Percentiles rank a stretch among this genome's conserved stretches.
These are phyloP conservation scores for Beauveria sp. DNA, from an alignment of 2,329 filamentous ascomycete genomes.

Conservation along the genomic window DNA sequence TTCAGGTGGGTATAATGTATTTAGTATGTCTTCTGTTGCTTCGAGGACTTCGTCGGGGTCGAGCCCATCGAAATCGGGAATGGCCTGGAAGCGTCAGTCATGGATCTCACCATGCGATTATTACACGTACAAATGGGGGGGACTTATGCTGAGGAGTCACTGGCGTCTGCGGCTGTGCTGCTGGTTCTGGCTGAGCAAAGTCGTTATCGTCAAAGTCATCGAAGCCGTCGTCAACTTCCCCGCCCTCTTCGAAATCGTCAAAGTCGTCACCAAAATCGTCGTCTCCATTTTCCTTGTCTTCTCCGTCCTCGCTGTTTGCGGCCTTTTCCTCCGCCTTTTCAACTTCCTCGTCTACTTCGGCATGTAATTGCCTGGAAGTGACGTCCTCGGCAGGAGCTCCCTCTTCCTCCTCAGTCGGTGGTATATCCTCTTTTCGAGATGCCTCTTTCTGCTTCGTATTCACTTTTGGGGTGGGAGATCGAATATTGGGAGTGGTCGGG, in stretches of 20 bases:
- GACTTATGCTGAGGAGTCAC: constrained; percentile 27
- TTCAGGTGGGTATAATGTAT: constrained; percentile 56
- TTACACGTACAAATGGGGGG: constrained; percentile 38
- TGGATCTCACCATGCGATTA: background rate
- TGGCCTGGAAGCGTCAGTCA: constrained; percentile 37
- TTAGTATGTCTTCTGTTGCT: constrained; percentile 58
- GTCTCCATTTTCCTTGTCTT: constrained; percentile 23
- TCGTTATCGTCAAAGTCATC: constrained; percentile 68
- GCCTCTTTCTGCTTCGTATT: constrained; percentile 47
- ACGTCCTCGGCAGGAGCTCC: background rate
- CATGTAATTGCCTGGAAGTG: background rate
- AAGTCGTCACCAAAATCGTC: constrained; percentile 53
- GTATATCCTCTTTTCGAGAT: constrained; percentile 49
- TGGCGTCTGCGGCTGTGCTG: constrained; percentile 20
- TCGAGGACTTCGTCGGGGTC: constrained; percentile 52
- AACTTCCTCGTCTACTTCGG: constrained; percentile 26
- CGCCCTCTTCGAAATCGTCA: constrained; percentile 56
- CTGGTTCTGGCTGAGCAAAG: constrained; percentile 45
- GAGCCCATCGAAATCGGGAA: constrained; percentile 60
- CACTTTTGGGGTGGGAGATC: constrained; percentile 49
- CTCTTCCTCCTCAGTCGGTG: constrained; percentile 45
- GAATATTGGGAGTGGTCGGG: constrained; percentile 32
- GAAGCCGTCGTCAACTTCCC: constrained; percentile 47
- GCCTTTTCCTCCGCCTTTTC: constrained; percentile 9
- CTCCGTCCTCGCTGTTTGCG: constrained; percentile 16